Base-by-base conservation (phyloP, 108 stramenopile genomes). In the Discostella pseudostelligera region DNA sequence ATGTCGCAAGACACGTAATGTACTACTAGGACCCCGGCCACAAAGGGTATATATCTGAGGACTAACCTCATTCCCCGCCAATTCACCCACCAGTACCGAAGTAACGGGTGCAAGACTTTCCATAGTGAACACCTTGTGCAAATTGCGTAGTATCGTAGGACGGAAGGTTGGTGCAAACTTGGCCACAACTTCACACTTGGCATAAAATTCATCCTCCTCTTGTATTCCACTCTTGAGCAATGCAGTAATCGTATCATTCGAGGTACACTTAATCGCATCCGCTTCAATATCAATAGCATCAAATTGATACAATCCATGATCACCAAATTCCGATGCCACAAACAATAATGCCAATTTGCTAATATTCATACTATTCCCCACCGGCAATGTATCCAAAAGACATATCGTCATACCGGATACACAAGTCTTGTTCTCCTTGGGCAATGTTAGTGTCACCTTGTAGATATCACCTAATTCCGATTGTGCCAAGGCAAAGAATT, bases 381-480 rank as follows among this genome's bases (percentile, higher is more conserved):
- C 60, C 7, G 95, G 96, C 4, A 98, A 62, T 1, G 95, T 96
- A 78, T 99, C 99, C 17, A 99, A 76, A 20, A 92, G 58, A 20
- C 89, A 70, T 17, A 89, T 62, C 12, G 83, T 82, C 49, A 94
- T 76, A 8, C 77, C 83, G 0, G 37, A 46, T 6, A 92, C 90
- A 12, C 59, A 62, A 25, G 76, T 77, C 59, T 77, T 84, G 42
- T 76, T 80, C 8, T 83, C 76, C 40, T 81, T 65, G 39, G 89
- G 72, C 61, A 94, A 13, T 28, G 72, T 76, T 44, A 95, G 37
- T 16, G 87, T 80, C 20, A 98, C 80, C 80, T 97, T 98, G 88
- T 94, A 98, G 14, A 97, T 74, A 83, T 99, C 99, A 6, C 99
- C 97, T 61, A 90, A 70, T 83, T 99, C 99, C 21, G 89, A 84